Evolutionary conservation across 2,329 filamentous ascomycete genomes (phyloP).

Genomic region (Aspergillus ochraceus): DNA sequence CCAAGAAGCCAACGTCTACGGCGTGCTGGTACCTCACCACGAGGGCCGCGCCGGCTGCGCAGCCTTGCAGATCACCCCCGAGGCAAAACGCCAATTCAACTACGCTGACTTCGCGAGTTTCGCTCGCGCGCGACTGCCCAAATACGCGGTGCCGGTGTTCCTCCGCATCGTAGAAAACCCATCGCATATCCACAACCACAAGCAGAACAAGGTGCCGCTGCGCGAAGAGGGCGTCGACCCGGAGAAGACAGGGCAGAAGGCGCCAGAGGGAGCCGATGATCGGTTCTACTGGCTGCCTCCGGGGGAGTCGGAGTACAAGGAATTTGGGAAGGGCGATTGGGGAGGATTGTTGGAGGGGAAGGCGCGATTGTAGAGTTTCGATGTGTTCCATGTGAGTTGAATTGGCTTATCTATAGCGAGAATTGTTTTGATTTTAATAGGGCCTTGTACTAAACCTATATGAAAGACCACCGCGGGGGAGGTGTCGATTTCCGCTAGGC

Average conservation of each 20-base stretch:
- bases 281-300: constrained; percentile 54
- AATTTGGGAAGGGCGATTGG: constrained; percentile 62
- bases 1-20: constrained; percentile 69
- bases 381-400: too few species aligned
- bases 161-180: constrained; percentile 58
- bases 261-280: constrained; percentile 45
- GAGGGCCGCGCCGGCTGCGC: constrained; percentile 69
- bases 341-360: constrained; percentile 47
- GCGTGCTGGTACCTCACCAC: constrained; percentile 63
- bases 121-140: constrained; percentile 61
- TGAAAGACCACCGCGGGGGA: too few species aligned
- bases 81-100: constrained; percentile 53
- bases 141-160: constrained; percentile 76
- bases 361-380: constrained; percentile 30
- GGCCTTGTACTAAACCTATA: too few species aligned
- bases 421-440: too few species aligned
- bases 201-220: constrained; percentile 74
- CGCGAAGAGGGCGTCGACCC: constrained; percentile 67
- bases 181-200: constrained; percentile 63
- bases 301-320: constrained; percentile 54
- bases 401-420: too few species aligned
- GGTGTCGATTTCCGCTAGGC: too few species aligned
- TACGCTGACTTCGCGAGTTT: constrained; percentile 62
- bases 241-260: constrained; percentile 45
- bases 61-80: constrained; percentile 56